A percentile compares a stretch with the other conserved stretches of the same genome.
Conservation (phyloP, 805 yeast genomes). For the Saturnispora mendoncae region DNA sequence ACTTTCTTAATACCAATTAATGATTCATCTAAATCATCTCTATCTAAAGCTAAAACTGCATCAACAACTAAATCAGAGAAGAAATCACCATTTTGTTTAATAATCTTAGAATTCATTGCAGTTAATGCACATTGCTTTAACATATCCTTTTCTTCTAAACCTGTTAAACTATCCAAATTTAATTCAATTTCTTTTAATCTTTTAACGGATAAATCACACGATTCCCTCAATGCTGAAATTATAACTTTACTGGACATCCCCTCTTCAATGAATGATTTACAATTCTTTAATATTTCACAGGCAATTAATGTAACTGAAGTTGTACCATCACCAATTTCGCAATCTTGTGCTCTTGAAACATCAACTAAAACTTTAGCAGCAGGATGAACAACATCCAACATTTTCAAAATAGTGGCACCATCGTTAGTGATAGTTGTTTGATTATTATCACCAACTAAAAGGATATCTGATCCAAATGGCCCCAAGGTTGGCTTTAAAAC, state of each 20-base stretch:
- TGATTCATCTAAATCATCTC: conserved; percentile 74
- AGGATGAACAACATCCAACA: conserved; percentile 93
- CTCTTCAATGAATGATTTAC: conserved; percentile 87
- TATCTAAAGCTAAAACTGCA: conserved; percentile 83
- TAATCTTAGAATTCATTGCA: conserved; percentile 93
- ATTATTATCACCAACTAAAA: conserved; percentile 71
- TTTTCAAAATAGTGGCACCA: conserved; percentile 93
- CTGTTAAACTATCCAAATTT: conserved; percentile 43
- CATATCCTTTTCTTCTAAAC: conserved; percentile 55
- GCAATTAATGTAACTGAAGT: conserved; percentile 89
- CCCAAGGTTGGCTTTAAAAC: conserved; percentile 92
- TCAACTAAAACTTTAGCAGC: conserved; percentile 95
- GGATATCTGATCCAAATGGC: conserved; percentile 92
- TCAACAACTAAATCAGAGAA: conserved; percentile 96
- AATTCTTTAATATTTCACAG: conserved; percentile 84
- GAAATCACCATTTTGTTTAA: conserved; percentile 77
- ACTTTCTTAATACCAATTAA: conserved; percentile 92
- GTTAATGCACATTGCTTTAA: conserved; percentile 91
- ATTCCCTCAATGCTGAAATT: conserved; percentile 78
- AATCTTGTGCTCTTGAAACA: conserved; percentile 93
- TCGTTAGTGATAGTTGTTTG: conserved; percentile 94
- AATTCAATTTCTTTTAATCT: conserved; percentile 70
- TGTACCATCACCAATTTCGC: conserved; percentile 98
- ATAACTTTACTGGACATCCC: conserved; percentile 89
- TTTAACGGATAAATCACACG: conserved; percentile 66